Percentiles rank a stretch among this genome's conserved stretches.
Evolutionary conservation across 805 yeast species (phyloP).

Genomic region (Wickerhamomyces subpelliculosus): DNA sequence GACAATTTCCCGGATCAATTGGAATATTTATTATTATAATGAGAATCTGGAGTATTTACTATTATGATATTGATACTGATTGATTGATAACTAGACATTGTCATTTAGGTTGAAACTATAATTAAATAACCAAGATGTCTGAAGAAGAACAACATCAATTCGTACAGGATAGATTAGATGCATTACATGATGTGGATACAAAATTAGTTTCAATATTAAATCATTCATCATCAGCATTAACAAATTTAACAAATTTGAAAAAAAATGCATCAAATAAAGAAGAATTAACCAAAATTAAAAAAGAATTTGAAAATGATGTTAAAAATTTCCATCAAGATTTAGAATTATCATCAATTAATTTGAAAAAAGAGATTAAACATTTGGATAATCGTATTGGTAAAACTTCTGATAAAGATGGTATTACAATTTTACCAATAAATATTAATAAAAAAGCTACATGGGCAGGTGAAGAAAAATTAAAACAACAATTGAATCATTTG

Average conservation of each 20-base stretch:
- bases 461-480: conserved; percentile 53
- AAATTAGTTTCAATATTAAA: conserved; percentile 45
- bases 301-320: conserved; percentile 37
- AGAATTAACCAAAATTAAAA: conserved; percentile 23
- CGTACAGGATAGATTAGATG: conserved; percentile 44
- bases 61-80: background rate
- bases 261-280: conserved; percentile 15
- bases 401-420: conserved; percentile 34
- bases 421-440: conserved; percentile 58
- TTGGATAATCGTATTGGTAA: conserved; percentile 55
- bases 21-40: background rate
- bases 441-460: conserved; percentile 66
- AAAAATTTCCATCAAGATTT: conserved; percentile 44
- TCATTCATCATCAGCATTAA: conserved; percentile 39
- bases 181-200: conserved; percentile 44
- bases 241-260: conserved; percentile 31
- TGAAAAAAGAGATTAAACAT: conserved; percentile 60
- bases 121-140: conserved; percentile 4
- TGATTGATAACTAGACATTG: background rate
- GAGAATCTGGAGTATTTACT: background rate
- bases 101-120: too few relatives aligned
- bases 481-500: conserved; percentile 34
- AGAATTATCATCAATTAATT: conserved; percentile 48
- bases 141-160: conserved; percentile 25
- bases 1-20: background rate